Base-by-base conservation (phyloP, 2,329 filamentous ascomycete genomes). In the Decorospora gaudefroyi region DNA sequence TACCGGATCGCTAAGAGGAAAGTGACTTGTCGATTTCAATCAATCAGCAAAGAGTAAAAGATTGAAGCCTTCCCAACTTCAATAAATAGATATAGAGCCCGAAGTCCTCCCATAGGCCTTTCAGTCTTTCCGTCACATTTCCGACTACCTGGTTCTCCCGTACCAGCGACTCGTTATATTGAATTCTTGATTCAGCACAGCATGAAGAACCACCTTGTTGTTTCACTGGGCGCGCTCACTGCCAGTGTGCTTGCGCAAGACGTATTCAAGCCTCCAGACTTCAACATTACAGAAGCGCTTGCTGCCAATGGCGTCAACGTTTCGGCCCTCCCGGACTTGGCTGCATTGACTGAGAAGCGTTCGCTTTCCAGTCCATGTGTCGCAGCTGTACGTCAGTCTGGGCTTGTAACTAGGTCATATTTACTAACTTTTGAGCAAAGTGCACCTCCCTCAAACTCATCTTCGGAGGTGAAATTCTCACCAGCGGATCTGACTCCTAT, bases 231-330 rank as follows among this genome's bases (percentile, higher is more conserved):
- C 15, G 32, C 17, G 17, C 12, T 45, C 16, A 28, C 21, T 19
- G 27, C 28, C n/a, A 18, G 21, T 15, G 42, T 15, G 11, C 4
- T 17, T 12, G 34, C 42, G n/a, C 42, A 45, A 22, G 34, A 39
- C 12, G 18, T 28, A 8, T 49, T 51, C 22, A 43, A 48, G 39
- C 36, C 51, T 13, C 12, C 21, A 7, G 23, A 42, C 11, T 51
- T 51, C 40, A 45, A 55, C 30, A 32, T 52, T 13, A 51, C 50
- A 1, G 46, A 49, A 15, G 48, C 50, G 2, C 50, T 60, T n/a
- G 6, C 48, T 10, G 31, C 37, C n/a, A 47, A 49, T 30, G 55
- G 47, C 10, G 29, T 44, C 39, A 43, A 57, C 31, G 43, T 49
- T 16, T 46, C 38, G 18, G 41, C 33, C 9, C 31, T 54, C n/a